These are phyloP conservation scores for Eucalyptus sideroxylon DNA, from an alignment of 345 rosid species.

Conservation along the genomic window DNA sequence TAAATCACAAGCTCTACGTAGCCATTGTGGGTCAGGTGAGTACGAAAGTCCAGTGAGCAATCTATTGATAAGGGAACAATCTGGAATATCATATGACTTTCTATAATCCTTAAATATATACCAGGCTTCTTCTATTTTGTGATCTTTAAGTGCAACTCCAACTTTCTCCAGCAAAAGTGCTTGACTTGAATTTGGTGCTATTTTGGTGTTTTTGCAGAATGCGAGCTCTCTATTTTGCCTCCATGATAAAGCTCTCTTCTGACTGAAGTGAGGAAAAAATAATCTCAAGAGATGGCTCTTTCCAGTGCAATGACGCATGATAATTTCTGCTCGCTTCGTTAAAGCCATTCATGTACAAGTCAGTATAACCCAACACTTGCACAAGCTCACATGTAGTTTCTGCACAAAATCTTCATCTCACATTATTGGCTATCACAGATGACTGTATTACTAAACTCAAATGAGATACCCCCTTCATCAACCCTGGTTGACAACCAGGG, in stretches of 20 bases:
- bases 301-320: background rate
- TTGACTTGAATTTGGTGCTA: conserved; percentile 17
- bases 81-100: conserved; percentile 51
- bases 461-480: background rate
- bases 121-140: conserved; percentile 51
- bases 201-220: background rate
- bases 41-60: conserved; percentile 48
- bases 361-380: background rate
- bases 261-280: background rate
- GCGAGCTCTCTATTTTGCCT: background rate
- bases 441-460: background rate
- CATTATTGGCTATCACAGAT: background rate
- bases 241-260: background rate
- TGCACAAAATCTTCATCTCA: background rate
- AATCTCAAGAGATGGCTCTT: background rate
- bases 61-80: conserved; percentile 12
- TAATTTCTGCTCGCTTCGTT: background rate
- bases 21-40: conserved; percentile 48
- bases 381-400: background rate
- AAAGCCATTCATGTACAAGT: background rate
- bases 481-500: background rate
- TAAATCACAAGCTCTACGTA: conserved; percentile 42
- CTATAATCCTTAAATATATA: conserved; percentile 43
- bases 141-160: conserved; percentile 40
- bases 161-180: conserved; percentile 43